Base-by-base conservation (phyloP, 768 basidiomycete species). In the Pleurotus giganteus region DNA sequence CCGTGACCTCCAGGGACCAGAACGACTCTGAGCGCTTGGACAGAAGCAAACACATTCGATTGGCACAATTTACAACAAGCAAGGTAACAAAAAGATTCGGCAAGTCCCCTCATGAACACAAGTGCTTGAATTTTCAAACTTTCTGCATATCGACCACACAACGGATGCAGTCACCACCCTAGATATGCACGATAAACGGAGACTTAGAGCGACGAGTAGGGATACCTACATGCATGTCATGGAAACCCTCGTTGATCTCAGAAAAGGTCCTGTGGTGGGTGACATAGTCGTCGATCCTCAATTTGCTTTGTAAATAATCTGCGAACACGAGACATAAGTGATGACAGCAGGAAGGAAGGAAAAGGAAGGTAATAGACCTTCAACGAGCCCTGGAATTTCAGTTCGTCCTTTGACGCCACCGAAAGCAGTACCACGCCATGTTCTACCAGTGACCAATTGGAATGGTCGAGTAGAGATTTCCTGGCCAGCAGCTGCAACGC, bases 351-450 rank as follows among this genome's bases (percentile, higher is more conserved):
- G 44, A 46, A 23, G 13, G 41, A 51, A 34, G 23, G 11, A 11
- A 29, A 53, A 11, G 29, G 17, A 32, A 39, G 28, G 26, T 51
- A 4, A 59, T 71, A 61, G 57, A 91, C 92, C 91, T 69, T 95
- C 86, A 6, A 98, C 94, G 29, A 98, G 84, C 21, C 91, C 91
- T 41, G 95, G 95, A 37, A 98, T 76, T 72, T 98, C 96, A 15
- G 95, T 94, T 55, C 97, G 84, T 31, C 96, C 97, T 76, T 98
- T 98, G 60, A 99, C 95, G 50, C 97, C 97, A 54, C 97, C 97
- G 65, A 98, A 99, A 2, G 97, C 97, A 31, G 83, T 77, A 41
- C 97, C 97, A 64, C 93, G 88, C 97, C 97, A 98, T 43, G 85
- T 88, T 47, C 94, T 85, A 45, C 93, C 94, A 56, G 68, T 65